Conservation (phyloP, 2,329 filamentous ascomycete genomes). For the Fusarium mangiferae region DNA sequence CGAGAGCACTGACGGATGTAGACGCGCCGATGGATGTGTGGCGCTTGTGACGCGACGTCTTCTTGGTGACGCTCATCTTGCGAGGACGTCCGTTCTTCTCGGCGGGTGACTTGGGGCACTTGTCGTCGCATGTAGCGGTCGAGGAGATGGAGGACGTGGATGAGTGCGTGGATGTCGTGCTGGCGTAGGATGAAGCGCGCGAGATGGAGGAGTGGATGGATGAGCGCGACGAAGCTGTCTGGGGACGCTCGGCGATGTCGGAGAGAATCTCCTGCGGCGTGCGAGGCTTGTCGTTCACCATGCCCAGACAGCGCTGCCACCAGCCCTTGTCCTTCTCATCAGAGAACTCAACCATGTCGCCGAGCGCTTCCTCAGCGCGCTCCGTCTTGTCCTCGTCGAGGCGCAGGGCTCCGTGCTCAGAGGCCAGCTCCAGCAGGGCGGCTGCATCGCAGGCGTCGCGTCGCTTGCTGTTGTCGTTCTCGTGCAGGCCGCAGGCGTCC, state of each 20-base stretch:
- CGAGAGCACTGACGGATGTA: conserved; percentile 38
- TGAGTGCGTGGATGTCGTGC: conserved; percentile 34
- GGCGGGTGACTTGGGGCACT: conserved; percentile 27
- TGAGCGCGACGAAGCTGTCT: conserved; percentile 23
- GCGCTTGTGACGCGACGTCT: conserved; percentile 39
- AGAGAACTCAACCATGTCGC: conserved; percentile 42
- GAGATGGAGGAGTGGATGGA: conserved; percentile 42
- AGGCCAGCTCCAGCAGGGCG: conserved; percentile 41
- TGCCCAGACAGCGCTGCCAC: conserved; percentile 45
- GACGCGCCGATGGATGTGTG: conserved; percentile 35
- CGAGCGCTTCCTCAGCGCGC: conserved; percentile 39
- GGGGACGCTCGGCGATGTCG: conserved; percentile 39
- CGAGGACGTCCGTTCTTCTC: conserved; percentile 42
- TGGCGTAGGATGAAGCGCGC: conserved; percentile 42
- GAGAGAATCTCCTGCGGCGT: conserved; percentile 45
- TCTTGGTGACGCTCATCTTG: conserved; percentile 46
- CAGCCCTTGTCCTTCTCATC: conserved; percentile 43
- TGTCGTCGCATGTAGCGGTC: conserved; percentile 28
- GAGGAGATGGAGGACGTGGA: conserved; percentile 42
- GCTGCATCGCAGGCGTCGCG: conserved; percentile 43
- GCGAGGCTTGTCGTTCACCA: conserved; percentile 35
- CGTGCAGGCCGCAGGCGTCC: conserved; percentile 44
- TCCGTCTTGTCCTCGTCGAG: conserved; percentile 43
- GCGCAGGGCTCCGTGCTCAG: conserved; percentile 40
- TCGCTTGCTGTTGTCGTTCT: conserved; percentile 40